Conservation (phyloP, 1,284 basidiomycete genomes). For the Rhodofomes roseus region DNA sequence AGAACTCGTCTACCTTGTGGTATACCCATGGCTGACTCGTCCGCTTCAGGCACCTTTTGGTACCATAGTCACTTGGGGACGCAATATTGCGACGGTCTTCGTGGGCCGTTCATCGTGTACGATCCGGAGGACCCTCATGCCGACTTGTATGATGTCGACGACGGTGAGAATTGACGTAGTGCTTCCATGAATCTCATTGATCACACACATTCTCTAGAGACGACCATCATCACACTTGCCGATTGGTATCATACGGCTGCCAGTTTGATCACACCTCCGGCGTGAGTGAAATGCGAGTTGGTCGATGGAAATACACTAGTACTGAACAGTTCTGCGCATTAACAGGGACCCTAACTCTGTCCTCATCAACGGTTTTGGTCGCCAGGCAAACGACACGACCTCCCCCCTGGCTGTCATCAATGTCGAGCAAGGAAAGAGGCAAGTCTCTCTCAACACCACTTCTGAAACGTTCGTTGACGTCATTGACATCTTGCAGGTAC, state of each 20-base stretch:
- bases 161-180: conserved; percentile 24
- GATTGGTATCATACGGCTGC: conserved; percentile 25
- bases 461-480: neutral
- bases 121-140: conserved; percentile 38
- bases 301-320: neutral
- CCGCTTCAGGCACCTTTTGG: conserved; percentile 16
- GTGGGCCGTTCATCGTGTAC: conserved; percentile 29
- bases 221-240: conserved; percentile 22
- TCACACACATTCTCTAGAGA: conserved; percentile 11
- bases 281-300: conserved; percentile 8
- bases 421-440: conserved; percentile 32
- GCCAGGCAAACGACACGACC: conserved; percentile 20
- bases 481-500: conserved; percentile 20
- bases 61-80: conserved; percentile 18
- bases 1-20: neutral
- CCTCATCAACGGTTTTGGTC: conserved; percentile 49
- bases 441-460: conserved; percentile 9
- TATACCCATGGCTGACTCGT: neutral
- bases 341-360: conserved; percentile 28
- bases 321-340: neutral
- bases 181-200: neutral
- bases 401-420: conserved; percentile 30
- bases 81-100: conserved; percentile 32
- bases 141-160: conserved; percentile 38
- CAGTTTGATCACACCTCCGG: conserved; percentile 14